Evolutionary conservation across 2,329 filamentous ascomycete genomes (phyloP).

Genomic region (Fusarium austroafricanum): DNA sequence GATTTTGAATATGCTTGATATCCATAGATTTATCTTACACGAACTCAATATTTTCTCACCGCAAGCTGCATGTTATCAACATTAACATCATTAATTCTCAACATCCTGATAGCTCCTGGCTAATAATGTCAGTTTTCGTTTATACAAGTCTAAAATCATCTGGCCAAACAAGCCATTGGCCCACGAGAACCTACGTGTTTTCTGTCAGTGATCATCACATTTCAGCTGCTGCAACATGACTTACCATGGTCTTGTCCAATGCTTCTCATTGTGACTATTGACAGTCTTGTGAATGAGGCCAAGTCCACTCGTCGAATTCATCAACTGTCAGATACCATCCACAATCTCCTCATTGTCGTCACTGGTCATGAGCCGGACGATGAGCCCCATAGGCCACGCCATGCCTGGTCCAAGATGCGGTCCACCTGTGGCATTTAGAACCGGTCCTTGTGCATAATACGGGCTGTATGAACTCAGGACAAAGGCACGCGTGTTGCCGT

Average conservation of each 20-base stretch:
- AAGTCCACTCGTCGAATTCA: conserved; percentile 76
- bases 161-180: conserved; percentile 90
- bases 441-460: conserved; percentile 71
- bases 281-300: conserved; percentile 81
- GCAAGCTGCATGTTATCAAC: background rate
- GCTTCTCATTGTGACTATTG: conserved; percentile 48
- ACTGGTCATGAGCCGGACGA: conserved; percentile 82
- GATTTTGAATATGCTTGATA: background rate
- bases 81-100: background rate
- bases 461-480: conserved; percentile 78
- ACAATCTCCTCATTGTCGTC: conserved; percentile 80
- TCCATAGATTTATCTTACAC: background rate
- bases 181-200: conserved; percentile 79
- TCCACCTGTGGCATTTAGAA: conserved; percentile 64
- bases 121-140: conserved; percentile 76
- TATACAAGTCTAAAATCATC: conserved; percentile 79
- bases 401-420: conserved; percentile 70
- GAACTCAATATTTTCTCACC: background rate
- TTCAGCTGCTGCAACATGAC: background rate
- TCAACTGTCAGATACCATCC: conserved; percentile 69
- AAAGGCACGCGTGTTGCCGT: conserved; percentile 81
- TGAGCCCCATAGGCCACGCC: conserved; percentile 89
- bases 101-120: conserved; percentile 59
- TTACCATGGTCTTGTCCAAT: conserved; percentile 54
- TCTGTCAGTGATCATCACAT: background rate